Evolutionary conservation across 2,329 filamentous ascomycete genomes (phyloP).

Genomic region (Diaporthe longicolla): DNA sequence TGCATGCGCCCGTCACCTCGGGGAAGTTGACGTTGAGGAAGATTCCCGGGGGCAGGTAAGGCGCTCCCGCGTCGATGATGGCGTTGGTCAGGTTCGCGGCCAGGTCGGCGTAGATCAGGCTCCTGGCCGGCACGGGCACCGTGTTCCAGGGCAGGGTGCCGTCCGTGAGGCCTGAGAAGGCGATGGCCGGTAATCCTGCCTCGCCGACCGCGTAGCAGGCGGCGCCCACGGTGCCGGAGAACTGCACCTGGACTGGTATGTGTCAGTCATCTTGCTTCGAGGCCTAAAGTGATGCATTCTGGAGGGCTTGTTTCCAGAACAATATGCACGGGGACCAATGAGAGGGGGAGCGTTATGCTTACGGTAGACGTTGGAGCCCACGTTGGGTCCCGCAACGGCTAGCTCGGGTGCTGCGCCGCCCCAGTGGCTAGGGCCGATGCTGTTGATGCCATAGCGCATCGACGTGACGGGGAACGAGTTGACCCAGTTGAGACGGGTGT

Average conservation of each 20-base stretch:
- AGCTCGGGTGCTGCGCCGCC: conserved; percentile 68
- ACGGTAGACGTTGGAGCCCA: conserved; percentile 68
- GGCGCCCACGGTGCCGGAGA: conserved; percentile 79
- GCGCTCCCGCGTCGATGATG: conserved; percentile 68
- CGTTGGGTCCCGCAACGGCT: conserved; percentile 76
- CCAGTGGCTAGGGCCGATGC: conserved; percentile 68
- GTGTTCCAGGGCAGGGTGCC: conserved; percentile 68
- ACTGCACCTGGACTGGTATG: conserved; percentile 59
- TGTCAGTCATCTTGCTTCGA: not conserved
- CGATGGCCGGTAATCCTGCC: conserved; percentile 74
- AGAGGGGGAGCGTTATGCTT: not conserved
- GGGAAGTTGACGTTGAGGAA: conserved; percentile 81
- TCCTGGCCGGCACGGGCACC: conserved; percentile 65
- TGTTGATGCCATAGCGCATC: conserved; percentile 73
- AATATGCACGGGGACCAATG: not conserved
- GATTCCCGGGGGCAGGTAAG: conserved; percentile 72
- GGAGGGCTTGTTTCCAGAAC: not conserved
- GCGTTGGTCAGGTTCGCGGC: conserved; percentile 70
- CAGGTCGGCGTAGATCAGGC: conserved; percentile 74
- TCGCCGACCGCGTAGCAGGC: conserved; percentile 70
- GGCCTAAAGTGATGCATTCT: not conserved
- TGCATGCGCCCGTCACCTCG: conserved; percentile 65
- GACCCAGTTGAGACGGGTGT: conserved; percentile 77
- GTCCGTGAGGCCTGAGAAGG: conserved; percentile 72
- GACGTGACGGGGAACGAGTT: conserved; percentile 78